Base-by-base conservation (phyloP, 352 stramenopile genomes). In the Phytophthora kernoviae region DNA sequence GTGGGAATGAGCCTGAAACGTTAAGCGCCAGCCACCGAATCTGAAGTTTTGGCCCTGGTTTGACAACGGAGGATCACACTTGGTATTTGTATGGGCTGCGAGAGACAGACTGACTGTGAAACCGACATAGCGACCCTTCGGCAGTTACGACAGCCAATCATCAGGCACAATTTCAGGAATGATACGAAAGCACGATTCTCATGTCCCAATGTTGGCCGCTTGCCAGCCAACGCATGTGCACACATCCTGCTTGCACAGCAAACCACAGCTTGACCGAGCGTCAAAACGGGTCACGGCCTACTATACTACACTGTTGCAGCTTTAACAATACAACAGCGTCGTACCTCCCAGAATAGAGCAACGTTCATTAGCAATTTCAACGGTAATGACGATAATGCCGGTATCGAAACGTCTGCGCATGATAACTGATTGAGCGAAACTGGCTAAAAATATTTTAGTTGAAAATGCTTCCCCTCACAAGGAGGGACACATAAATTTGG, bases 401-500 rank as follows among this genome's bases (percentile, higher is more conserved):
- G n/a, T n/a, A n/a, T n/a, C n/a, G n/a, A n/a, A n/a, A n/a, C n/a
- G n/a, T n/a, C n/a, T n/a, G n/a, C n/a, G n/a, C n/a, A n/a, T n/a
- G n/a, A n/a, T n/a, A n/a, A n/a, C n/a, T n/a, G n/a, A n/a, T n/a
- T n/a, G n/a, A n/a, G n/a, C 30, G 6, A 6, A 11, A 34, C 11
- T 34, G 30, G 30, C 30, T 34, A 34, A 34, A 34, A 34, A 34
- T 34, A 11, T 11, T 34, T 5, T 11, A 34, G 30, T 11, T 34
- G 30, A 34, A 6, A 34, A 41, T 41, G 17, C 22, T 71, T 76
- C 41, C 69, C 65, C 65, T 69, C 65, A 41, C 41, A 64, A 72
- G 61, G 65, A 67, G 69, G 69, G 62, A 65, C 66, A 22, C 61
- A 69, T 79, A 78, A 93, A 91, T 91, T 90, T 88, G 58, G 66